Conservation (phyloP, 1,139 yeast genomes). For the Blastobotrys malaysiensis region DNA sequence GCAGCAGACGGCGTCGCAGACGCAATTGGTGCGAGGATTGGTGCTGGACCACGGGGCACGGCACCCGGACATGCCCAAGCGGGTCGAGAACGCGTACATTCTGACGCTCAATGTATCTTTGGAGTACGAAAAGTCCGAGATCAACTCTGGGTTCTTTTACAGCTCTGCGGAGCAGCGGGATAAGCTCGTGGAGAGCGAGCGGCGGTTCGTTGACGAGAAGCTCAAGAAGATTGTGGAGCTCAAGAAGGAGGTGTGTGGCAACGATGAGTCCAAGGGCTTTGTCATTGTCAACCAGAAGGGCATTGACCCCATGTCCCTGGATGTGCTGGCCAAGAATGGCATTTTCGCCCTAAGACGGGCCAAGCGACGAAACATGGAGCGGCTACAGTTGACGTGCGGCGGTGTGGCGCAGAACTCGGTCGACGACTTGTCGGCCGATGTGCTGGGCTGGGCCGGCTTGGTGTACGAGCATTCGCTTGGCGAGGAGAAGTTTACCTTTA, state of each 20-base stretch:
- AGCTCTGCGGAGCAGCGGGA: slow-evolving; percentile 96
- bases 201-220: slow-evolving; percentile 92
- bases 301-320: slow-evolving; percentile 97
- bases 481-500: slow-evolving; percentile 95
- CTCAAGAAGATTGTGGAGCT: slow-evolving; percentile 85
- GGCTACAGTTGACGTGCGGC: slow-evolving; percentile 92
- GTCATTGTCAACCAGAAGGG: slow-evolving; percentile 98
- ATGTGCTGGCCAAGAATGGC: slow-evolving; percentile 86
- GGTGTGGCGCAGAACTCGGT: slow-evolving; percentile 98
- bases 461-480: slow-evolving; percentile 93
- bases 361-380: slow-evolving; percentile 98
- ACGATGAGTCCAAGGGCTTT: slow-evolving; percentile 56
- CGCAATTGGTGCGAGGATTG: slow-evolving; percentile 78
- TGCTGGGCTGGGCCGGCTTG: slow-evolving; percentile 86
- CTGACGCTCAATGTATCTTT: slow-evolving; percentile 87
- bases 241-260: slow-evolving; percentile 83
- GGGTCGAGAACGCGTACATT: slow-evolving; percentile 75
- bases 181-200: slow-evolving; percentile 86
- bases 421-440: slow-evolving; percentile 78
- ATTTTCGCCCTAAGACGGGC: slow-evolving; percentile 96
- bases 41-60: slow-evolving; percentile 98
- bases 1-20: slow-evolving; percentile 79
- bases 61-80: slow-evolving; percentile 98
- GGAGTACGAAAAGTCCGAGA: slow-evolving; percentile 97
- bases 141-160: slow-evolving; percentile 92